Evolutionary conservation across 108 stramenopile genomes (phyloP).

Genomic region (Cylindrotheca fusiformis): DNA sequence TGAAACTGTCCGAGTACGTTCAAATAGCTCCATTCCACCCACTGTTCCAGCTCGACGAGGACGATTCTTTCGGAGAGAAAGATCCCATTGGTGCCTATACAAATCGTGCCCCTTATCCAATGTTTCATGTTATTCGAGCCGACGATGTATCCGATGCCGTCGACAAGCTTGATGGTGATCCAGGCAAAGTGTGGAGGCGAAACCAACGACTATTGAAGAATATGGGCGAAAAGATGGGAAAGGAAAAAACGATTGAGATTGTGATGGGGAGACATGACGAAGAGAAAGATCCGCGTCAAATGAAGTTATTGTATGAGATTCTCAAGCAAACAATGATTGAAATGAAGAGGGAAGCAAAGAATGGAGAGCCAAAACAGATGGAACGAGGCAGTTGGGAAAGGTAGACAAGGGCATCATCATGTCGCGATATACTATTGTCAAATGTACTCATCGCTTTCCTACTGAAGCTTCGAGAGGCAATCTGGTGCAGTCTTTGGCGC

Average conservation of each 20-base stretch:
- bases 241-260: neutral
- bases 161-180: conserved; percentile 65
- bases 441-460: too few species aligned
- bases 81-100: conserved; percentile 65
- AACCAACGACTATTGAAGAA: conserved; percentile 58
- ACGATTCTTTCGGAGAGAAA: too few species aligned
- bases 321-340: too few species aligned
- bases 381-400: too few species aligned
- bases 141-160: conserved; percentile 71
- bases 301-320: too few species aligned
- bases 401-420: too few species aligned
- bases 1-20: conserved; percentile 48
- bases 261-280: neutral
- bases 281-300: too few species aligned
- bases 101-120: conserved; percentile 77
- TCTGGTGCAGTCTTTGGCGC: too few species aligned
- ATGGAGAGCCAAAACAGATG: too few species aligned
- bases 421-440: too few species aligned
- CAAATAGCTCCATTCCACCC: conserved; percentile 87
- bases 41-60: conserved; percentile 53
- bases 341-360: too few species aligned
- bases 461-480: too few species aligned
- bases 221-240: conserved; percentile 32
- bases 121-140: conserved; percentile 81
- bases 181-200: conserved; percentile 67